Percentiles rank a stretch among this genome's conserved stretches.
phyloP scores from a whole-genome alignment of 2,329 filamentous ascomycete species.

The Colletotrichum orchidophilum region DNA sequence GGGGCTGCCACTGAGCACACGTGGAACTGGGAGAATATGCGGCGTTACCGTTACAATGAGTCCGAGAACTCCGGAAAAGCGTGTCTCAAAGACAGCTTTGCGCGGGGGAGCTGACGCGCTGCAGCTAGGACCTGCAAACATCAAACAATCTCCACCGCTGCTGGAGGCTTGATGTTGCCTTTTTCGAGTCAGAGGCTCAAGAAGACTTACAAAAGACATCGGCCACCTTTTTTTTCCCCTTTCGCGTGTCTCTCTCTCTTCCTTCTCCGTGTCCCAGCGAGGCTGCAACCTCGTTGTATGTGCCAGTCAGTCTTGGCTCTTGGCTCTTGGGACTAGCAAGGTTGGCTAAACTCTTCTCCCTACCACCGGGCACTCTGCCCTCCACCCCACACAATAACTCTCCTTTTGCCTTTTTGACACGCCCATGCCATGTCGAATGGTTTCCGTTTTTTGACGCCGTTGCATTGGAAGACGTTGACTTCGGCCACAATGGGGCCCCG shows the following conservation, averaged over 20 bases:
- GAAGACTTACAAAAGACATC: background rate
- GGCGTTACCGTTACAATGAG: slow-evolving; percentile 2
- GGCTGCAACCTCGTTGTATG: slow-evolving; percentile 19
- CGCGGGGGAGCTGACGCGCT: slow-evolving; percentile 4
- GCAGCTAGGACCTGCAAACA: background rate
- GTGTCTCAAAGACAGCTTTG: background rate
- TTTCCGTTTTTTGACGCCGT: slow-evolving; percentile 10
- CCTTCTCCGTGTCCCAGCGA: background rate
- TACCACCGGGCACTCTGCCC: background rate
- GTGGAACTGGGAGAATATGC: background rate
- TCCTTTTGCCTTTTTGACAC: slow-evolving; percentile 5
- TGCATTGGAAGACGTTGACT: slow-evolving; percentile 25
- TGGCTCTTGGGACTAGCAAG: background rate
- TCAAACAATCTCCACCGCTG: slow-evolving; percentile 19
- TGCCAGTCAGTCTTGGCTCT: background rate
- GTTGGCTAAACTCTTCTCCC: background rate
- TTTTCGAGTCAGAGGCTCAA: slow-evolving; percentile 24
- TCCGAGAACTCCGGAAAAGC: background rate
- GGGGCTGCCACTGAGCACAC: background rate
- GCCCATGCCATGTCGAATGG: slow-evolving; percentile 1
- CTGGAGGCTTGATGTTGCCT: slow-evolving; percentile 12
- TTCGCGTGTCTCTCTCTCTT: background rate
- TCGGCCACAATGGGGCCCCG: background rate
- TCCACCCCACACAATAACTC: background rate
- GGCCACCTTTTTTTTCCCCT: slow-evolving; percentile 1